These are phyloP conservation scores for Phlebiopsis flavidoalba DNA, from an alignment of 768 basidiomycete species.

Conservation along the genomic window DNA sequence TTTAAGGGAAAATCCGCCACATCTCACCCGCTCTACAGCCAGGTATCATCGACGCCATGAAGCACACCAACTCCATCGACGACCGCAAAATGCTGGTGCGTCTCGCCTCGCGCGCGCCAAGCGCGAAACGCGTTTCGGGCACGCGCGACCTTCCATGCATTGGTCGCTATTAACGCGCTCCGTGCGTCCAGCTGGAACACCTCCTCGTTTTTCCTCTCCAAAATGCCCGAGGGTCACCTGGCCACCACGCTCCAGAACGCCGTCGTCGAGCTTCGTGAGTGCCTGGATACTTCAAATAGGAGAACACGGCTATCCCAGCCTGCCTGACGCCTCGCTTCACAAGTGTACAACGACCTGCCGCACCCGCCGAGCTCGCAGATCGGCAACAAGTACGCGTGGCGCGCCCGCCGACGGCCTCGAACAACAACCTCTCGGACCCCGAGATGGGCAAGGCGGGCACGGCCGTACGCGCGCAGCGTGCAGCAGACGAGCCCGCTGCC, in stretches of 20 bases:
- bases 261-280: conserved; percentile 53
- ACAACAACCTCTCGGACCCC: conserved; percentile 68
- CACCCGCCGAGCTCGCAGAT: conserved; percentile 74
- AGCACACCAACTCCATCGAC: conserved; percentile 59
- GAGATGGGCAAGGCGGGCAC: conserved; percentile 73
- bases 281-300: no score
- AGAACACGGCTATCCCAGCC: no score
- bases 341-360: conserved; percentile 80
- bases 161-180: background rate
- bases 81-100: conserved; percentile 74
- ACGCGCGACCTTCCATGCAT: background rate
- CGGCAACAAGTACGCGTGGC: conserved; percentile 58
- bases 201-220: conserved; percentile 57
- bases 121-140: no score
- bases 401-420: conserved; percentile 72
- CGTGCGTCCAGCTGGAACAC: conserved; percentile 61
- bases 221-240: conserved; percentile 42
- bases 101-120: conserved; percentile 1
- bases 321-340: conserved; percentile 6
- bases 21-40: conserved; percentile 32
- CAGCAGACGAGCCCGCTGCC: conserved; percentile 65
- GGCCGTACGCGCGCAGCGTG: conserved; percentile 81
- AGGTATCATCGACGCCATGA: conserved; percentile 54
- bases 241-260: conserved; percentile 34
- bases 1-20: background rate